These are phyloP conservation scores for Triglochin maritima DNA, from an alignment of 106 monocot genomes.

Conservation along the genomic window DNA sequence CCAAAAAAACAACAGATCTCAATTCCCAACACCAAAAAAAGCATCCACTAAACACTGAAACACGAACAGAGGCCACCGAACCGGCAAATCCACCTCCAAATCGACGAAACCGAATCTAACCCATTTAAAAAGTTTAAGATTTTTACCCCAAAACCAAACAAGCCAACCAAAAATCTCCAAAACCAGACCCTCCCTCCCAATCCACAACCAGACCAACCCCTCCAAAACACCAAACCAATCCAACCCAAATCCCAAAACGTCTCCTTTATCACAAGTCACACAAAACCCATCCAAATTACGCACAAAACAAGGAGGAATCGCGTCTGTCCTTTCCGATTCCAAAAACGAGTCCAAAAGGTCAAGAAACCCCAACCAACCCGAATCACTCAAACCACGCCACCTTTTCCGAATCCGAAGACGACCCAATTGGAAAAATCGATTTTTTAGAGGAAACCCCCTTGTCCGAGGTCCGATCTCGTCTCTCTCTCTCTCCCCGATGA, in stretches of 20 bases:
- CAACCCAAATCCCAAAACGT: too few relatives aligned
- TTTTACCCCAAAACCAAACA: conserved; percentile 2
- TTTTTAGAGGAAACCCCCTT: not conserved
- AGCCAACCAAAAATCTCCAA: not conserved
- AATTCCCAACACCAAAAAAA: too few relatives aligned
- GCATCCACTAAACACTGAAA: too few relatives aligned
- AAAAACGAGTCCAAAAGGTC: too few relatives aligned
- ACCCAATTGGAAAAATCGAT: not conserved
- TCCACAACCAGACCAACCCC: not conserved
- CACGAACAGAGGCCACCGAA: not conserved
- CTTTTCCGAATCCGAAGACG: not conserved
- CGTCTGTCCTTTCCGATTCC: too few relatives aligned
- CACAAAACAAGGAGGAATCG: too few relatives aligned
- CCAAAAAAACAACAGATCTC: too few relatives aligned
- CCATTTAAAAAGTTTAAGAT: not conserved
- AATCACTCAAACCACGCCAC: too few relatives aligned
- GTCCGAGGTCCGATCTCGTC: not conserved
- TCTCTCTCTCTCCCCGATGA: not conserved
- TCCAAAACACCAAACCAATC: too few relatives aligned
- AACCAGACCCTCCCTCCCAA: not conserved
- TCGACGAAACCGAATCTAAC: not conserved
- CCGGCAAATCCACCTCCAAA: not conserved
- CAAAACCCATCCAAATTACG: too few relatives aligned
- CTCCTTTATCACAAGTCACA: too few relatives aligned
- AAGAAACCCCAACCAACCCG: too few relatives aligned